These are phyloP conservation scores for Calophaca sinica DNA, from an alignment of 306 rosid species.

Conservation along the genomic window DNA sequence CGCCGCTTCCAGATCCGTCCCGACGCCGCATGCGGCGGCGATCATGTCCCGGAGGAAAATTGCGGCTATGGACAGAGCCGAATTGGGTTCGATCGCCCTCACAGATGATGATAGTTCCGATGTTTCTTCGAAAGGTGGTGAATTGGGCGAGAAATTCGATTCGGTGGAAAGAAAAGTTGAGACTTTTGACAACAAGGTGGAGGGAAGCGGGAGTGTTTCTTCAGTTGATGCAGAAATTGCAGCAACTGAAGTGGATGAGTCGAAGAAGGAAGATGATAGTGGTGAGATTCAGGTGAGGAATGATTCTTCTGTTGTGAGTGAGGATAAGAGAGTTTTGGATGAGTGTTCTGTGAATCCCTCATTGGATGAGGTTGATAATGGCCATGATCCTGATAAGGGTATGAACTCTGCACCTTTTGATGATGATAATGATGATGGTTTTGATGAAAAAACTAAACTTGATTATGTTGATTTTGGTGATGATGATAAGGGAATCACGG, in stretches of 20 bases:
- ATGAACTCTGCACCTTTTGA: constrained; percentile 36
- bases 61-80: constrained; percentile 33
- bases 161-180: constrained; percentile 43
- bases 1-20: constrained; percentile 87
- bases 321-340: constrained; percentile 51
- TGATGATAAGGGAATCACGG: constrained; percentile 39
- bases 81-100: constrained; percentile 45
- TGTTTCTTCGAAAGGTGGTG: constrained; percentile 54
- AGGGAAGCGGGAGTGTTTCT: constrained; percentile 40
- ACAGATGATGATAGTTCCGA: constrained; percentile 48
- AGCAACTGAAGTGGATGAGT: constrained; percentile 41
- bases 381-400: constrained; percentile 41
- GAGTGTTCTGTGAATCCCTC: constrained; percentile 33
- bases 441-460: constrained; percentile 43
- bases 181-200: constrained; percentile 30
- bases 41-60: constrained; percentile 69
- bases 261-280: constrained; percentile 28
- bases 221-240: constrained; percentile 42
- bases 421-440: constrained; percentile 26
- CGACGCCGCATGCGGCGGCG: constrained; percentile 87
- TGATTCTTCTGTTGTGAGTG: constrained; percentile 43
- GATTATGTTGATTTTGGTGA: constrained; percentile 37
- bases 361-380: constrained; percentile 39
- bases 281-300: constrained; percentile 33
- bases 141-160: constrained; percentile 48